Evolutionary conservation across 352 stramenopile genomes (phyloP), one percentile per base, ranked within the genome.

Genomic region (Aphanomyces invadans): DNA sequence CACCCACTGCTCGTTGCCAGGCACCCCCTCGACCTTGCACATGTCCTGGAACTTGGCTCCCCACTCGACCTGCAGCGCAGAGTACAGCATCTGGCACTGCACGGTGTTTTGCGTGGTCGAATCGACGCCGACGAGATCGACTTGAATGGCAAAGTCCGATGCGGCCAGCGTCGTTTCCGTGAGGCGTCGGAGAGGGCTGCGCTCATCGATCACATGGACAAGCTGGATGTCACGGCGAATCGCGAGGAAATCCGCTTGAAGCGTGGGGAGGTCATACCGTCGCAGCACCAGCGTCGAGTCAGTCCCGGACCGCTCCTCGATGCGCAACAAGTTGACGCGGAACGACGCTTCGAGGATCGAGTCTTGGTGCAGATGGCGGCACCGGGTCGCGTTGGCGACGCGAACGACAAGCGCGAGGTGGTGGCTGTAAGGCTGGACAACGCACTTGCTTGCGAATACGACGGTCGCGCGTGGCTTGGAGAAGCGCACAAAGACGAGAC

Each of bases 341-440:
- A 93, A 93, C 7, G 74, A 80, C 3, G 80, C 79, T 56, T 93
- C 84, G 77, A 93, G 89, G 65, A 93, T 90, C 21, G 90, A 82
- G 49, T 93, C 84, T 12, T 10, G 7, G 3, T 54, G 15, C 7
- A 67, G 11, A 68, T 87, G 81, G 0, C 78, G 89, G 0, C 82
- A 93, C 63, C 87, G 82, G 15, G 81, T 93, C 19, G 84, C 81
- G 63, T 93, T 93, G 19, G 84, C 84, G n/a, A 91, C 82, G 28
- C 84, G 79, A 42, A 93, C 74, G 15, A 93, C 84, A 7, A 93
- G 80, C 25, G 84, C 84, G 4, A 90, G 31, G 62, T 89, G 81
- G 62, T 80, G 81, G 54, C 90, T 89, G 31, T 67, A 31, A 0
- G 84, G 84, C 55, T 91, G 82, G 19, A 93, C 70, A 4, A 90